A percentile compares a stretch with the other conserved stretches of the same genome.
Conservation (phyloP, 164 flowering plant genomes). For the Aristolochia fimbriata region DNA sequence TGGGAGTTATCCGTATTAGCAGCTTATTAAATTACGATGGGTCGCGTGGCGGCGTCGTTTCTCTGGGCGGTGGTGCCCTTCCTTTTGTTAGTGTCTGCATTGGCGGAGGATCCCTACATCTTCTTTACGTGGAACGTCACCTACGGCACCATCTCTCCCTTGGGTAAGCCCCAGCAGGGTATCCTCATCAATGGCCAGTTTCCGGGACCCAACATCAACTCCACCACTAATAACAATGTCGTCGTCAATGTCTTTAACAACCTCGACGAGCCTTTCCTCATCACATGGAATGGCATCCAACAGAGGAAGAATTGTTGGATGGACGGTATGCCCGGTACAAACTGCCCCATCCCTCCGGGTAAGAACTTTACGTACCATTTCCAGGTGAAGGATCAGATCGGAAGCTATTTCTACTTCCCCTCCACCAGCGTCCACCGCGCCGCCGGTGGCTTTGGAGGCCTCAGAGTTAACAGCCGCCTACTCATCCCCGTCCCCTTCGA, state of each 20-base stretch:
- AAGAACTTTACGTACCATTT: constrained; percentile 8
- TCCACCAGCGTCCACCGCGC: constrained; percentile 5
- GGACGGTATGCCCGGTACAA: constrained; percentile 9
- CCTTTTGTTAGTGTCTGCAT: constrained; percentile 17
- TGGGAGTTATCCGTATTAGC: too few relatives aligned
- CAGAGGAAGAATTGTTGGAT: constrained; percentile 10
- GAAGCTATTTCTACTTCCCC: constrained; percentile 7
- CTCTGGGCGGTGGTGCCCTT: too few relatives aligned
- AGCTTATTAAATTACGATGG: too few relatives aligned
- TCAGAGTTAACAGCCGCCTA: constrained; percentile 4
- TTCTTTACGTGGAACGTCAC: constrained; percentile 39
- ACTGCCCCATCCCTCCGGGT: constrained; percentile 12
- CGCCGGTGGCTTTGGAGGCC: constrained; percentile 9
- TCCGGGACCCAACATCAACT: constrained; percentile 84
- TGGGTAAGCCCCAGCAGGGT: constrained; percentile 77
- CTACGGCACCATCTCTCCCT: constrained; percentile 59
- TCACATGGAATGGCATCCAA: constrained; percentile 57
- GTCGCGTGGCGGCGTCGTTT: too few relatives aligned
- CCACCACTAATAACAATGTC: constrained; percentile 74
- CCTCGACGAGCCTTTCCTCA: constrained; percentile 68
- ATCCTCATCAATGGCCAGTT: constrained; percentile 47
- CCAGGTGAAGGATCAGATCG: constrained; percentile 13
- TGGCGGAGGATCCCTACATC: constrained; percentile 41
- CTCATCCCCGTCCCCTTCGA: constrained; percentile 9
- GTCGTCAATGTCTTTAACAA: constrained; percentile 69